Conservation (phyloP, 2,329 filamentous ascomycete species). For the Pseudocercospora macadamiae region DNA sequence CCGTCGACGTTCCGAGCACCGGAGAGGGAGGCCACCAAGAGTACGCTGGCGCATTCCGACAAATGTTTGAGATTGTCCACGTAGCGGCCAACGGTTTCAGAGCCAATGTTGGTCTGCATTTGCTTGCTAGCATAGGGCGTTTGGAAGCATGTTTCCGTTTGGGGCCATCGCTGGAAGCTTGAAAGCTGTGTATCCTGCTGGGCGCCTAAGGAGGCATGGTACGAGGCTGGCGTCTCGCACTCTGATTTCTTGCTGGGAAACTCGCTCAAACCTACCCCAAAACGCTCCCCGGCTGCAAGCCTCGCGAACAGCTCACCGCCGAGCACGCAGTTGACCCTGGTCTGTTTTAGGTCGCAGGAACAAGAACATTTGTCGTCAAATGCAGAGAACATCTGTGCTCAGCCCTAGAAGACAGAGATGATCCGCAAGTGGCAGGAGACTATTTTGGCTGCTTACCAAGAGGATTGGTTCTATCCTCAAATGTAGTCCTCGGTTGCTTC, state of each 20-base stretch:
- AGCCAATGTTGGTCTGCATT: slow-evolving; percentile 4
- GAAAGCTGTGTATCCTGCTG: background rate
- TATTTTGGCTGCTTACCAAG: slow-evolving; percentile 8
- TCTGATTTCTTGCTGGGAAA: background rate
- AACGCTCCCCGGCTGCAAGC: slow-evolving; percentile 9
- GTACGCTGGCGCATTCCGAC: background rate
- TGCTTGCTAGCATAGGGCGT: background rate
- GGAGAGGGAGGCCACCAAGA: background rate
- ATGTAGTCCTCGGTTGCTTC: slow-evolving; percentile 4
- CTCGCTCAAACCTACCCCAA: slow-evolving; percentile 6
- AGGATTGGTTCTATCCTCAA: background rate
- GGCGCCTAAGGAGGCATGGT: slow-evolving; percentile 5
- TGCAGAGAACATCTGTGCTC: background rate
- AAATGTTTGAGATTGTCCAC: background rate
- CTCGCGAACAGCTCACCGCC: slow-evolving; percentile 10
- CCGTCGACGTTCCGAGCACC: too few relatives aligned
- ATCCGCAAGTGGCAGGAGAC: background rate
- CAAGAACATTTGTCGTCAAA: slow-evolving; percentile 3
- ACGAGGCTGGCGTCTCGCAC: slow-evolving; percentile 10
- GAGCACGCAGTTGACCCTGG: background rate
- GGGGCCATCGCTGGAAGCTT: background rate
- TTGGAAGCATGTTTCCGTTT: background rate
- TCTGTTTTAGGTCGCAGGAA: background rate
- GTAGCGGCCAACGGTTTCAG: slow-evolving; percentile 8
- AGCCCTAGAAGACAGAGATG: slow-evolving; percentile 2